These are phyloP conservation scores for Aeminium ludgeri DNA, from an alignment of 495 filamentous ascomycete genomes.

Conservation along the genomic window DNA sequence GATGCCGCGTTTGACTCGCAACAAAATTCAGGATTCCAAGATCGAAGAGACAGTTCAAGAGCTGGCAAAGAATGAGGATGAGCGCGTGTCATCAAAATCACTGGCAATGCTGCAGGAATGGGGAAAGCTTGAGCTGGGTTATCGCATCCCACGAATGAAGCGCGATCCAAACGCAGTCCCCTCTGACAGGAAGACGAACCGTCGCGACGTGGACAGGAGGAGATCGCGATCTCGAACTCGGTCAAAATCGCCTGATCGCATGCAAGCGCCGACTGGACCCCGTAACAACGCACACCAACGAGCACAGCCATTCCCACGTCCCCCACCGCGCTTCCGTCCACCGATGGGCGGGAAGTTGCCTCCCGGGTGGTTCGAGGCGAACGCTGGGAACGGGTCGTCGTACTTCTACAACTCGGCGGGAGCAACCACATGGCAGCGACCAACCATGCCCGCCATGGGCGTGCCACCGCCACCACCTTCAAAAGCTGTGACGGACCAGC, in stretches of 20 bases:
- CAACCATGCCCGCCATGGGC: constrained; percentile 43
- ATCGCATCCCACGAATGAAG: constrained; percentile 78
- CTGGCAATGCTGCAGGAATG: constrained; percentile 60
- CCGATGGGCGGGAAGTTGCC: constrained; percentile 46
- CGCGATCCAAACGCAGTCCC: constrained; percentile 36
- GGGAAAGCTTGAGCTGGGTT: constrained; percentile 80
- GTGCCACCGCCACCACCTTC: constrained; percentile 42
- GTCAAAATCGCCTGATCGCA: constrained; percentile 35
- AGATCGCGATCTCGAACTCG: constrained; percentile 39
- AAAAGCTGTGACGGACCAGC: constrained; percentile 47
- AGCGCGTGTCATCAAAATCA: constrained; percentile 51
- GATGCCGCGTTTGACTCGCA: constrained; percentile 80
- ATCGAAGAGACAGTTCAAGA: constrained; percentile 71
- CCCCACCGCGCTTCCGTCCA: constrained; percentile 32
- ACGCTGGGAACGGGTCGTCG: constrained; percentile 43
- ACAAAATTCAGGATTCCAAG: constrained; percentile 94
- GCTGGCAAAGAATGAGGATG: constrained; percentile 48
- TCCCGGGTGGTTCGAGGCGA: constrained; percentile 62
- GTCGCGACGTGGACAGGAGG: constrained; percentile 26
- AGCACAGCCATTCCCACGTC: constrained; percentile 38
- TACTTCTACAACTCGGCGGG: constrained; percentile 72
- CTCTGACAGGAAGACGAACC: constrained; percentile 45
- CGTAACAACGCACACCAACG: constrained; percentile 48
- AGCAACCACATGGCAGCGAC: constrained; percentile 61
- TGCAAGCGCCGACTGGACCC: constrained; percentile 46